Evolutionary conservation across 2,329 filamentous ascomycete genomes (phyloP).

Genomic region (Neonectria punicea): DNA sequence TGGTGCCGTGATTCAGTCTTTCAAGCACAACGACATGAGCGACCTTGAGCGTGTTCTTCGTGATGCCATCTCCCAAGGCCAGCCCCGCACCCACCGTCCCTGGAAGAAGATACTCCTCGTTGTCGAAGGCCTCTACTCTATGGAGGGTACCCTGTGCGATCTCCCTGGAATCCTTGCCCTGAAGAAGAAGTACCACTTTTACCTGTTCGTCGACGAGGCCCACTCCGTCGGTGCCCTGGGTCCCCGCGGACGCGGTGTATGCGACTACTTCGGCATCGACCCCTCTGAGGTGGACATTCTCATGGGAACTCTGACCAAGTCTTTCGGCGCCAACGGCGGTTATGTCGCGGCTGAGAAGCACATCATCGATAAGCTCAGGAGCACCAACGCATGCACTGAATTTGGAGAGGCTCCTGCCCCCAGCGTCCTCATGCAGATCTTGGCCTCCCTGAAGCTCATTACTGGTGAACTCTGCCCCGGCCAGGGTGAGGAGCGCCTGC

Average conservation of each 20-base stretch:
- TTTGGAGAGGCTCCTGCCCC: constrained; percentile 90
- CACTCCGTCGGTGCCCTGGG: constrained; percentile 96
- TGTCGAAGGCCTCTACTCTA: constrained; percentile 97
- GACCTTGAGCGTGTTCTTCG: constrained; percentile 88
- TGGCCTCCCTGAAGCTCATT: constrained; percentile 87
- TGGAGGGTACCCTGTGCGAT: constrained; percentile 99
- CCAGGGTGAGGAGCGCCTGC: constrained; percentile 93
- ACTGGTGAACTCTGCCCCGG: constrained; percentile 87
- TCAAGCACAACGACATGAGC: constrained; percentile 96
- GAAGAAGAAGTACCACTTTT: constrained; percentile 97
- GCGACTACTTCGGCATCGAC: constrained; percentile 95
- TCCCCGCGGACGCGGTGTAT: constrained; percentile 88
- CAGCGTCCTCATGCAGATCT: constrained; percentile 90
- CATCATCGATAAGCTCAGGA: constrained; percentile 91
- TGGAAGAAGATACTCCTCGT: constrained; percentile 99
- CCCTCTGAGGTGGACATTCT: constrained; percentile 90
- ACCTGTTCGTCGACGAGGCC: constrained; percentile 94
- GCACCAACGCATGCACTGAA: constrained; percentile 85
- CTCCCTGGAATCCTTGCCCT: constrained; percentile 88
- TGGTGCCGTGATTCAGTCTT: constrained; percentile 93
- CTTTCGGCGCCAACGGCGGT: constrained; percentile 96
- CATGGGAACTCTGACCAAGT: constrained; percentile 98
- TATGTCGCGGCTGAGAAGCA: constrained; percentile 91
- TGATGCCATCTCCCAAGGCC: constrained; percentile 94
- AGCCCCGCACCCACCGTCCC: constrained; percentile 96